Percentiles rank a stretch among this genome's conserved stretches.
These are phyloP conservation scores for Solanum bulbocastanum DNA, from an alignment of 257 asterid species.

Conservation along the genomic window DNA sequence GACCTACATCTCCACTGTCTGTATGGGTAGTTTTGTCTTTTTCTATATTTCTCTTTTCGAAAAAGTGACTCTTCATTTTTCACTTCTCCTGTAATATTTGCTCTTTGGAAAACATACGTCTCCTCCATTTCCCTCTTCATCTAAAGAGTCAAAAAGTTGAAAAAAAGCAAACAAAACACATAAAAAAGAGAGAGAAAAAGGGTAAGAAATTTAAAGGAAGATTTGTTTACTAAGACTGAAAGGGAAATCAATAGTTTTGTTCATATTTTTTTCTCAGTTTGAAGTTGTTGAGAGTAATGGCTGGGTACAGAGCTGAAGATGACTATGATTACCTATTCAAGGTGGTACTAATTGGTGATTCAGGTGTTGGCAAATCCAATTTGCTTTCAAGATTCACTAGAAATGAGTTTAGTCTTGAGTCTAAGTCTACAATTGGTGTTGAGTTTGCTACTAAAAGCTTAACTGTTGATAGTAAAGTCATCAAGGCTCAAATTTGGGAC, in stretches of 20 bases:
- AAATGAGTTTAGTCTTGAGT: constrained; percentile 82
- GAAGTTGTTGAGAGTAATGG: constrained; percentile 22
- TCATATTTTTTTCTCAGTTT: neutral
- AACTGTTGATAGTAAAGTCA: constrained; percentile 64
- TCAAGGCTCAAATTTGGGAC: constrained; percentile 96
- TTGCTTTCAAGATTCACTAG: constrained; percentile 81
- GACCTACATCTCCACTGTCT: neutral
- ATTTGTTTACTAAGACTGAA: neutral
- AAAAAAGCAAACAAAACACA: neutral
- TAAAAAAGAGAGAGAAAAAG: neutral
- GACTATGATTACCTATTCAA: constrained; percentile 85
- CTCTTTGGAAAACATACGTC: neutral
- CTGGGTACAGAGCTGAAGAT: constrained; percentile 80
- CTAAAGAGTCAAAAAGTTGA: neutral
- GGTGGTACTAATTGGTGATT: constrained; percentile 75
- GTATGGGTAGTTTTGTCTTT: neutral
- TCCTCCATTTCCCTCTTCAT: neutral
- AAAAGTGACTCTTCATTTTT: neutral
- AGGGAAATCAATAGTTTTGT: neutral
- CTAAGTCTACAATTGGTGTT: constrained; percentile 84
- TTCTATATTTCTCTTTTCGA: neutral
- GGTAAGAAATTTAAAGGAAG: neutral
- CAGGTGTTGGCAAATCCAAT: constrained; percentile 84
- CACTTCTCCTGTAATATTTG: neutral
- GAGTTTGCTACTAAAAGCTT: constrained; percentile 86